phyloP scores from a whole-genome alignment of 106 monocot species.

The Alisma plantagoaquatica region DNA sequence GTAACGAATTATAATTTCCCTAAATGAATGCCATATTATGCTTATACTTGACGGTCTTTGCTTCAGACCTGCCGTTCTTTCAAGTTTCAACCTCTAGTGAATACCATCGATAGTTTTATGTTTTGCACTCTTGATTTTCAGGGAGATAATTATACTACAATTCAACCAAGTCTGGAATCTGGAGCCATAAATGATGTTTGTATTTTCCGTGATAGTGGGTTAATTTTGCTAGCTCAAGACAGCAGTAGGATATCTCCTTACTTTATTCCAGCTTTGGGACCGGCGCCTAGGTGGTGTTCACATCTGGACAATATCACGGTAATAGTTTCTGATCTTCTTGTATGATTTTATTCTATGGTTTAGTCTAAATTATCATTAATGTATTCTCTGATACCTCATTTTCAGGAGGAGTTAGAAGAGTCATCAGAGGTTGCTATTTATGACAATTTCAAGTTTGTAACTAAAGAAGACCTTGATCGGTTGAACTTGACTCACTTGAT shows the following conservation, averaged over 20 bases:
- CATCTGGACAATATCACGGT: conserved; percentile 82
- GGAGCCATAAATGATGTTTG: conserved; percentile 84
- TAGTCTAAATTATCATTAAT: too few species aligned
- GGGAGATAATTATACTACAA: conserved; percentile 79
- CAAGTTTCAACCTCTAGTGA: too few species aligned
- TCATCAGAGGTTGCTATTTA: conserved; percentile 48
- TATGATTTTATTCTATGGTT: too few species aligned
- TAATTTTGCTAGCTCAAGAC: conserved; percentile 80
- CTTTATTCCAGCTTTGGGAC: conserved; percentile 81
- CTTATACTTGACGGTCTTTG: too few species aligned
- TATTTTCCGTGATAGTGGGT: conserved; percentile 67
- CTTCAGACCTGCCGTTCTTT: too few species aligned
- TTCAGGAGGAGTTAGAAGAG: conserved; percentile 95
- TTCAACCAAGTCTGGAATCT: conserved; percentile 66
- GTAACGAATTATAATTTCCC: too few species aligned
- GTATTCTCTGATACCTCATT: too few species aligned
- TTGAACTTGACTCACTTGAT: conserved; percentile 66
- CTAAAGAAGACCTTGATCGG: conserved; percentile 80
- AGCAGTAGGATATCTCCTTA: conserved; percentile 74
- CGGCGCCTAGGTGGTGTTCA: conserved; percentile 93
- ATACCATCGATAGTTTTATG: too few species aligned
- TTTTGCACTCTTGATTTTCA: conserved; percentile 21
- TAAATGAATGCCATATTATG: too few species aligned
- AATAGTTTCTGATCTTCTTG: too few species aligned
- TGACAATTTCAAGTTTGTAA: conserved; percentile 85